Base-by-base conservation (phyloP, 2,329 filamentous ascomycete species). In the Pleurostoma richardsiae region DNA sequence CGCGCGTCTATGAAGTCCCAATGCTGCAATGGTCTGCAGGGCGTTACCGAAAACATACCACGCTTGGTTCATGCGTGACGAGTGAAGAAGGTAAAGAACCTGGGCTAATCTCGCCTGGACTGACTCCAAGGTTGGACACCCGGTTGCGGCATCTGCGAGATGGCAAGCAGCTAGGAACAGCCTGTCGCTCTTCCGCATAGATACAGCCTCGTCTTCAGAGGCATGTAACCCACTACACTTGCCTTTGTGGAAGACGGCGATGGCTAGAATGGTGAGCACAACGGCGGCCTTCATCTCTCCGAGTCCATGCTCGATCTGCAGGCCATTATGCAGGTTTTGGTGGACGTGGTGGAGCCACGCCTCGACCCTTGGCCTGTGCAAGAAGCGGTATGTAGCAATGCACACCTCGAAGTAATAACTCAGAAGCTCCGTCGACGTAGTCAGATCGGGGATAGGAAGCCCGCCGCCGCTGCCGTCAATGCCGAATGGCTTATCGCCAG, bases 41-140 rank as follows among this genome's bases (percentile, higher is more conserved):
- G 74, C 70, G 1, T 71, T 80, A 0, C 79, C 80, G 53, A 82
- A 82, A 3, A 73, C 65, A 54, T 78, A 81, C 78, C 79, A 82
- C 27, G 75, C 77, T 39, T 80, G 74, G 45, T 83, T 83, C 54
- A 80, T 76, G 0, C 79, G 68, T 0, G 79, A 80, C 0, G 79
- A 79, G 2, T 72, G 74, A 1, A 83, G 65, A 10, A 83, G 64
- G 49, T 80, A 82, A 6, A 82, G 66, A 7, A 79, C 80, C 51
- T 80, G 77, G 1, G 78, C 65, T 0, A 82, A 58, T 28, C 77
- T 66, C 8, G 75, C 77, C 56, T 83, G 79, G 0, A 79, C 77
- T 0, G 74, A 77, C 33, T 80, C 74, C 2, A 83, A 54, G 10
- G 69, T 68, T 0, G 79, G 76, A 3, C 73, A 68, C 0, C 79